These are phyloP conservation scores for Aspergillus thermomutatus DNA, from an alignment of 2,329 filamentous ascomycete genomes.

Conservation along the genomic window DNA sequence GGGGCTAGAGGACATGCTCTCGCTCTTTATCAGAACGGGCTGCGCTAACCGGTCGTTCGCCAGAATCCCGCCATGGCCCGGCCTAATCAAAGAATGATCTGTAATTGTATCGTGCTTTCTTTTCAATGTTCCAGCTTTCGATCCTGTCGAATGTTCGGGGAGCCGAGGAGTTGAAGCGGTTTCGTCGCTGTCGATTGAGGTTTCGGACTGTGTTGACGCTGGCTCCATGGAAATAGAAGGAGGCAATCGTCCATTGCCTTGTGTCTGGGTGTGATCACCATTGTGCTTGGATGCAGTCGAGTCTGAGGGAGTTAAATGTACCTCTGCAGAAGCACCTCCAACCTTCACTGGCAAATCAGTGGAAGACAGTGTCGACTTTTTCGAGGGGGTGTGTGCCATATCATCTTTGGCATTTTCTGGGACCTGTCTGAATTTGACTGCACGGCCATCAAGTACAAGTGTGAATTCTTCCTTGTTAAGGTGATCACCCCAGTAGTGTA, in stretches of 20 bases:
- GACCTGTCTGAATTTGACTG: conserved; percentile 27
- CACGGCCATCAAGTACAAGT: conserved; percentile 22
- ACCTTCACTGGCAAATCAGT: background rate
- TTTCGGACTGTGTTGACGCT: conserved; percentile 16
- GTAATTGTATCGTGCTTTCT: conserved; percentile 14
- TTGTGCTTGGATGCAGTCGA: background rate
- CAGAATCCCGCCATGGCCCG: background rate
- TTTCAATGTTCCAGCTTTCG: conserved; percentile 16
- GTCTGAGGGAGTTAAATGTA: background rate
- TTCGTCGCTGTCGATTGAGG: conserved; percentile 4
- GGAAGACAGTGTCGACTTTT: background rate
- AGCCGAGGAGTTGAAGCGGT: background rate
- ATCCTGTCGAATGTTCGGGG: conserved; percentile 2
- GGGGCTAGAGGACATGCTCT: conserved; percentile 34
- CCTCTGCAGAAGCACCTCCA: background rate
- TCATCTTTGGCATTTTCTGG: background rate
- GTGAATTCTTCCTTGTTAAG: conserved; percentile 30
- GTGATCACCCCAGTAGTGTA: conserved; percentile 27
- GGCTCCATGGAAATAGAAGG: conserved; percentile 3
- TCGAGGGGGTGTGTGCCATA: background rate
- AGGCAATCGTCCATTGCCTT: background rate
- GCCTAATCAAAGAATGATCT: background rate
- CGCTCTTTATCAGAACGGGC: conserved; percentile 33
- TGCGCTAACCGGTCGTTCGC: conserved; percentile 10
- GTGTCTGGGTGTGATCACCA: background rate